phyloP scores from a whole-genome alignment of 2,329 filamentous ascomycete species.

The Pseudocercospora eumusae region DNA sequence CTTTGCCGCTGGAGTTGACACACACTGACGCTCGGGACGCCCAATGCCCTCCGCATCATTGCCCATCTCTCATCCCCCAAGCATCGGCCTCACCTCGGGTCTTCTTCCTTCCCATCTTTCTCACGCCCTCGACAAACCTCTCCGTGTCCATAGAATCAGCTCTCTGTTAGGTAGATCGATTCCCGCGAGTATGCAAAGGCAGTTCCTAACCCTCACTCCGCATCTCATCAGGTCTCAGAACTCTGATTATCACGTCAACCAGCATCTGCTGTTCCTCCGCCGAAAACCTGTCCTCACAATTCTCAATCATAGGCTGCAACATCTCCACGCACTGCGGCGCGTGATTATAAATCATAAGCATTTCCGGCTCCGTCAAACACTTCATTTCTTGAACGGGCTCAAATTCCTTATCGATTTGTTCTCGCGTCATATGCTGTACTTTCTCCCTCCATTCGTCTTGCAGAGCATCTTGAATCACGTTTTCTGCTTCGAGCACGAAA shows the following conservation, averaged over 20 bases:
- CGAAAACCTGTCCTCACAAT: conserved; percentile 38
- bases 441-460: conserved; percentile 33
- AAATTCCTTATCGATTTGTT: conserved; percentile 34
- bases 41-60: background rate
- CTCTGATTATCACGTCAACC: conserved; percentile 31
- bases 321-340: conserved; percentile 38
- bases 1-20: too few species aligned
- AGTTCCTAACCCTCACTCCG: conserved; percentile 18
- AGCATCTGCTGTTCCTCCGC: conserved; percentile 38
- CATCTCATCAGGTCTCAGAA: conserved; percentile 23
- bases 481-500: conserved; percentile 30
- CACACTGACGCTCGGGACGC: too few species aligned
- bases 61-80: background rate
- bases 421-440: conserved; percentile 29
- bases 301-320: conserved; percentile 42
- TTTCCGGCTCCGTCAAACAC: conserved; percentile 40
- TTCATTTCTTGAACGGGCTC: conserved; percentile 37
- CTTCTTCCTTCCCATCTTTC: background rate
- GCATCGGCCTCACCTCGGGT: background rate
- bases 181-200: conserved; percentile 9
- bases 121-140: background rate
- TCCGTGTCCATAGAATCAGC: background rate
- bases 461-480: conserved; percentile 32
- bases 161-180: background rate
- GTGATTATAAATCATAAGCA: conserved; percentile 40